These are phyloP conservation scores for Arthrinium phaeospermum DNA, from an alignment of 2,329 filamentous ascomycete species.

Conservation along the genomic window DNA sequence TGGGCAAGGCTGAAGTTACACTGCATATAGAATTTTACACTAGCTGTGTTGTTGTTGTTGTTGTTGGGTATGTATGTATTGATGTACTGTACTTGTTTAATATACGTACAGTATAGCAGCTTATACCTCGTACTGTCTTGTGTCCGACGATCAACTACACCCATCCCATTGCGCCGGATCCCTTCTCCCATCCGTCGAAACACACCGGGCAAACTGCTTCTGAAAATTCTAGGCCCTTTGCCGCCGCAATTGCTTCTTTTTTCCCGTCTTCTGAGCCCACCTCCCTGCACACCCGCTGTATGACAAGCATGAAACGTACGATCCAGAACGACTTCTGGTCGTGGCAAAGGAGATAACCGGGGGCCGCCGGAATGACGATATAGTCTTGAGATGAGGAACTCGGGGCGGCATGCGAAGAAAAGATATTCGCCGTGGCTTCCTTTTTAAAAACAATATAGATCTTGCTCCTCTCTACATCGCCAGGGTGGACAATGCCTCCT, in stretches of 20 bases:
- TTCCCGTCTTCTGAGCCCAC: neutral
- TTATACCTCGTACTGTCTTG: neutral
- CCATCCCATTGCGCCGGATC: neutral
- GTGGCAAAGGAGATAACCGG: neutral
- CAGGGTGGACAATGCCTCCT: neutral
- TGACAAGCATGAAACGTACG: neutral
- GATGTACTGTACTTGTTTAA: neutral
- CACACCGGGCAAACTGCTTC: neutral
- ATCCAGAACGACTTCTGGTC: neutral
- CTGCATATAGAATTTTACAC: neutral
- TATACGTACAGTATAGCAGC: neutral
- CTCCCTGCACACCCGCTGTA: neutral
- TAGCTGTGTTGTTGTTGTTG: neutral
- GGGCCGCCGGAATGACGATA: neutral
- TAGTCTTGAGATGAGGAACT: neutral
- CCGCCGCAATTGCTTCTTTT: neutral
- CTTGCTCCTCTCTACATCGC: neutral
- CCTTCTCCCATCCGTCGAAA: neutral
- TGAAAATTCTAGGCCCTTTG: neutral
- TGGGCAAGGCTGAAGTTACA: conserved; percentile 16
- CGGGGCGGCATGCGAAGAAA: too few species aligned
- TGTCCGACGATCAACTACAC: neutral
- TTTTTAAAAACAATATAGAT: neutral
- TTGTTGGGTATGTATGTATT: neutral
- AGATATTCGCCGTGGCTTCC: neutral